Evolutionary conservation across 2,329 filamentous ascomycete species (phyloP).

Genomic region (Drechslera avenae): DNA sequence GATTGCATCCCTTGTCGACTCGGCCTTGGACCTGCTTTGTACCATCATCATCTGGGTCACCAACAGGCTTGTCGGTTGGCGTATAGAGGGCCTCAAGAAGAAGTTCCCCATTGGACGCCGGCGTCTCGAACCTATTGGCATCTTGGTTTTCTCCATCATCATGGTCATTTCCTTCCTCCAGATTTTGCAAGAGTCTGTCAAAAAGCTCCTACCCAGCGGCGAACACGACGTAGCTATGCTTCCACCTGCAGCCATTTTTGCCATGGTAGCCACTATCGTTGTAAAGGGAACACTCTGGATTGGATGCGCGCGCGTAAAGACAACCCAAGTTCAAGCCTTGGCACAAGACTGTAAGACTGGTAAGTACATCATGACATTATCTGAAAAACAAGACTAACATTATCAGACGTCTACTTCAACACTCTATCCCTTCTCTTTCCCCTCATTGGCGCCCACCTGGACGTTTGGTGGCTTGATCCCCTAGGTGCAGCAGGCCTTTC

Average conservation of each 20-base stretch:
- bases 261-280: slow-evolving; percentile 62
- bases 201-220: slow-evolving; percentile 60
- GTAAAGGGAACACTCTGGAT: slow-evolving; percentile 66
- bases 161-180: slow-evolving; percentile 68
- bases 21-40: slow-evolving; percentile 64
- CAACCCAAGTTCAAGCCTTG: slow-evolving; percentile 67
- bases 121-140: slow-evolving; percentile 65
- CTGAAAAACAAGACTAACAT: not conserved
- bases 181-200: slow-evolving; percentile 65
- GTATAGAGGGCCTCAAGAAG: slow-evolving; percentile 55
- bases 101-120: slow-evolving; percentile 60
- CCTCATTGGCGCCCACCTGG: slow-evolving; percentile 62
- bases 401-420: slow-evolving; percentile 67
- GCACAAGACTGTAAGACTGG: slow-evolving; percentile 64
- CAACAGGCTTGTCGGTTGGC: slow-evolving; percentile 64
- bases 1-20: slow-evolving; percentile 66
- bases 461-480: slow-evolving; percentile 71
- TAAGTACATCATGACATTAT: not conserved
- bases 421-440: slow-evolving; percentile 67
- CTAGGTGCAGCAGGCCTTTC: slow-evolving; percentile 67
- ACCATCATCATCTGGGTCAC: slow-evolving; percentile 66
- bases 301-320: slow-evolving; percentile 64
- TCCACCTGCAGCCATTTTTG: slow-evolving; percentile 59
- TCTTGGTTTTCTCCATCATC: slow-evolving; percentile 65
- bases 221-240: slow-evolving; percentile 57